A percentile compares a stretch with the other conserved stretches of the same genome.
Conservation (phyloP, 2,329 filamentous ascomycete genomes). For the Trichoderma koningii region DNA sequence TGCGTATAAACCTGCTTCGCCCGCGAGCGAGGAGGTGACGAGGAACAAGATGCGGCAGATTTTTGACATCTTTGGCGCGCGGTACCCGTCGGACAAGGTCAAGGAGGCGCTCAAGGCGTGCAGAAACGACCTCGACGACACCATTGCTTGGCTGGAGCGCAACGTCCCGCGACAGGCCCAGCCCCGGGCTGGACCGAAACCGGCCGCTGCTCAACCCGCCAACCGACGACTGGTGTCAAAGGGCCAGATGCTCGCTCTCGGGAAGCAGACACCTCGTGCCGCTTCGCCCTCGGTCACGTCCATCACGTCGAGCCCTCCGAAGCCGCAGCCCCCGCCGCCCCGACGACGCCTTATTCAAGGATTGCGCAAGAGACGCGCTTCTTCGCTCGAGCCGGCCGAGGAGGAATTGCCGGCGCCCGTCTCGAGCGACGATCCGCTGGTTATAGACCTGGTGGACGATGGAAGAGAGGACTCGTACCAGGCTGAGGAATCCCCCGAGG, state of each 20-base stretch:
- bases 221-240: conserved; percentile 40
- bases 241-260: conserved; percentile 33
- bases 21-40: conserved; percentile 42
- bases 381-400: conserved; percentile 31
- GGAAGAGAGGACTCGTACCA: conserved; percentile 48
- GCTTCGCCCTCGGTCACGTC: conserved; percentile 19
- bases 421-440: conserved; percentile 41
- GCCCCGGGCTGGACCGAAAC: conserved; percentile 23
- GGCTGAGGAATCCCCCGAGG: conserved; percentile 39
- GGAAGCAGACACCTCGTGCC: background rate
- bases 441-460: conserved; percentile 43
- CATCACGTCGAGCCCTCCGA: conserved; percentile 29
- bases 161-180: conserved; percentile 24
- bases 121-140: conserved; percentile 42
- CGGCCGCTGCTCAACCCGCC: background rate
- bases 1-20: conserved; percentile 49
- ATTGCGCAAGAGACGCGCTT: conserved; percentile 34
- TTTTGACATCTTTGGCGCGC: conserved; percentile 41
- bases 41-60: conserved; percentile 42
- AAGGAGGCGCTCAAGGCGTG: conserved; percentile 40
- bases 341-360: conserved; percentile 45
- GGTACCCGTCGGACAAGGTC: conserved; percentile 37
- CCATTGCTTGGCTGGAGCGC: conserved; percentile 38
- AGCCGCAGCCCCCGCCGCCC: conserved; percentile 28
- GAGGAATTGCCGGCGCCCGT: conserved; percentile 31